A percentile compares a stretch with the other conserved stretches of the same genome.
Conservation (phyloP, 2,329 filamentous ascomycete genomes). For the Didymella segeticola region DNA sequence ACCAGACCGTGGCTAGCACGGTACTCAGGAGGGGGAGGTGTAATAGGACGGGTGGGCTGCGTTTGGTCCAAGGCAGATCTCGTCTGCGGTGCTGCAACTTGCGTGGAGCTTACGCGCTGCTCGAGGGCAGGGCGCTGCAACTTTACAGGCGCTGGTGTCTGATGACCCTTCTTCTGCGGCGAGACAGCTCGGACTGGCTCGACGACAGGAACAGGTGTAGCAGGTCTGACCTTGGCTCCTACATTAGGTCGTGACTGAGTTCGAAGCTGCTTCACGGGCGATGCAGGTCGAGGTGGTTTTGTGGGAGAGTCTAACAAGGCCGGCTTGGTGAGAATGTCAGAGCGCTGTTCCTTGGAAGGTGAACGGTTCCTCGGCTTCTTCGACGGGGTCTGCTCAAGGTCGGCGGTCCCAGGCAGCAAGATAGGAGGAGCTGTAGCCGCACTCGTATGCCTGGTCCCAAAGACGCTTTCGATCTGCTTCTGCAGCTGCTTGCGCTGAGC, state of each 20-base stretch:
- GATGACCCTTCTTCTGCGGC: conserved; percentile 19
- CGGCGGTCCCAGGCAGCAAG: not conserved
- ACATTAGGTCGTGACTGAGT: conserved; percentile 35
- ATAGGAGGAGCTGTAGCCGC: not conserved
- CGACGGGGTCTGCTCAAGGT: conserved; percentile 8
- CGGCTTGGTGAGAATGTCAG: not conserved
- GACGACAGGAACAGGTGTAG: conserved; percentile 19
- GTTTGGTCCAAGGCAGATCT: not conserved
- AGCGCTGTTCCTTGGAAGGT: conserved; percentile 5
- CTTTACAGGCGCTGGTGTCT: conserved; percentile 18
- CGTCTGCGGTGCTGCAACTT: conserved; percentile 13
- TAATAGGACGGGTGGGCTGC: conserved; percentile 15
- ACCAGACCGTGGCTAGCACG: conserved; percentile 26
- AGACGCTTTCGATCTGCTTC: conserved; percentile 12
- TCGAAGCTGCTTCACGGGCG: conserved; percentile 15
- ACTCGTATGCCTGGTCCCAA: not conserved
- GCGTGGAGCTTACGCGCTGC: conserved; percentile 19
- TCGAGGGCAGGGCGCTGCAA: conserved; percentile 12
- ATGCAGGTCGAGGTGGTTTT: conserved; percentile 2
- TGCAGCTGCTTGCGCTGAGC: conserved; percentile 18
- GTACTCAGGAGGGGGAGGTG: conserved; percentile 18
- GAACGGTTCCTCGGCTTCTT: conserved; percentile 14
- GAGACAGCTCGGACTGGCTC: not conserved
- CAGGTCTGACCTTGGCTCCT: conserved; percentile 35
- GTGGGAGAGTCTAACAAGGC: not conserved